Conservation (phyloP, 2,329 filamentous ascomycete species). For the Pyricularia sp. region DNA sequence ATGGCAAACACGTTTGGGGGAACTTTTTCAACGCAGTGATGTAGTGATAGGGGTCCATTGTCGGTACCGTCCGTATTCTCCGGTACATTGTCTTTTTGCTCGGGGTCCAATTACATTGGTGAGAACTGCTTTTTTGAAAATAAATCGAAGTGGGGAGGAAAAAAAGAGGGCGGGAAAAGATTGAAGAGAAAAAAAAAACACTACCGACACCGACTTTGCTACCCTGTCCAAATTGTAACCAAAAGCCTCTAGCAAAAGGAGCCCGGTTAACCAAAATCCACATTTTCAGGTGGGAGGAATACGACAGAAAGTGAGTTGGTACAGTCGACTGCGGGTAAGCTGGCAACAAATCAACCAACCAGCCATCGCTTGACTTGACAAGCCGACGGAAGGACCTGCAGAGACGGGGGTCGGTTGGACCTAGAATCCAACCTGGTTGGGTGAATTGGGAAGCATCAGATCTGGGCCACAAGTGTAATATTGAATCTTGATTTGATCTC, state of each 20-base stretch:
- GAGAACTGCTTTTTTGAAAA: background rate
- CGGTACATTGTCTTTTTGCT: background rate
- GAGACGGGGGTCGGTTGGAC: background rate
- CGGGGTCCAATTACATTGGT: background rate
- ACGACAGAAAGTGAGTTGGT: background rate
- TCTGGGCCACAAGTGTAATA: background rate
- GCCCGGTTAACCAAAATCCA: background rate
- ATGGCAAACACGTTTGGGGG: background rate
- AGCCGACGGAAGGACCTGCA: background rate
- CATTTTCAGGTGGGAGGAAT: background rate
- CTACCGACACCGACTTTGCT: background rate
- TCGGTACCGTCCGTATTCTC: background rate
- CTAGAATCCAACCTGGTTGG: background rate
- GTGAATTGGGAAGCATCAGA: background rate
- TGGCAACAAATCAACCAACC: background rate
- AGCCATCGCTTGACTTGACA: background rate
- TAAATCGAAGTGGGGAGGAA: background rate
- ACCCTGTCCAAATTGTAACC: background rate
- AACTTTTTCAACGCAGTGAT: background rate
- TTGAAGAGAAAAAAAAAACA: too few relatives aligned
- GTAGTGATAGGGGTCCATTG: background rate
- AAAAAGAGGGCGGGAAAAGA: background rate
- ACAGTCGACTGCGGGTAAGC: background rate
- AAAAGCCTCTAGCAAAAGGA: background rate
- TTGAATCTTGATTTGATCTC: background rate